Conservation (phyloP, 352 stramenopile species). For the Aphanomyces cochlioides region DNA sequence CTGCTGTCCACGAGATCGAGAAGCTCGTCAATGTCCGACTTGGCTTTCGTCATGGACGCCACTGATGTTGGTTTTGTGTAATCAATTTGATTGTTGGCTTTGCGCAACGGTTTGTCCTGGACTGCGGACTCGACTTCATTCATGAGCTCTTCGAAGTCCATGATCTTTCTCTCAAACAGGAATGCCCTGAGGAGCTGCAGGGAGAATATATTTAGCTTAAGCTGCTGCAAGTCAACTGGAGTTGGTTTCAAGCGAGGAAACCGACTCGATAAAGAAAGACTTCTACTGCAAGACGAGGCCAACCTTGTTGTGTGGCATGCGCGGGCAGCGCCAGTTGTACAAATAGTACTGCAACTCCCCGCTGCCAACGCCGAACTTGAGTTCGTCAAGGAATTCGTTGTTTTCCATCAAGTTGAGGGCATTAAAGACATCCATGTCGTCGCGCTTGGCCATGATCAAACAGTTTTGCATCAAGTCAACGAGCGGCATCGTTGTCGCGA, state of each 20-base stretch:
- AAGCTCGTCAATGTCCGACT: slow-evolving; percentile 71
- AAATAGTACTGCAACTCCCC: slow-evolving; percentile 73
- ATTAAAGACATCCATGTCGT: slow-evolving; percentile 69
- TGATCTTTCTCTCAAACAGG: slow-evolving; percentile 30
- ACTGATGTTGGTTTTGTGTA: not conserved
- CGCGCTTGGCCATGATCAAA: slow-evolving; percentile 60
- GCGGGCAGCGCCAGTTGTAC: slow-evolving; percentile 73
- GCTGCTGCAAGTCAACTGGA: too few species aligned
- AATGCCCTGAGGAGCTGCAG: not conserved
- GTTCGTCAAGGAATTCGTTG: slow-evolving; percentile 50
- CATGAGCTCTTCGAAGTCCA: slow-evolving; percentile 72
- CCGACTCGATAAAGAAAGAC: too few species aligned
- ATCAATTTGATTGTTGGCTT: not conserved
- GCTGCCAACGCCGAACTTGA: slow-evolving; percentile 58
- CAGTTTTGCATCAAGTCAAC: slow-evolving; percentile 61
- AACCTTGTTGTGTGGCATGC: slow-evolving; percentile 48
- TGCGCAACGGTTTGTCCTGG: slow-evolving; percentile 32
- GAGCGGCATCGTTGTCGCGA: slow-evolving; percentile 65
- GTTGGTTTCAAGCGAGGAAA: too few species aligned
- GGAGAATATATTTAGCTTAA: too few species aligned
- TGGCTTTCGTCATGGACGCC: slow-evolving; percentile 27
- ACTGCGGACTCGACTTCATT: slow-evolving; percentile 69
- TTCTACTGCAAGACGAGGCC: slow-evolving; percentile 58
- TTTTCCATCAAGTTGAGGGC: slow-evolving; percentile 70
- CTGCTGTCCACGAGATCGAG: slow-evolving; percentile 46